Percentiles rank a stretch among this genome's conserved stretches.
These are phyloP conservation scores for Uncinocarpus reesii DNA, from an alignment of 2,329 filamentous ascomycete genomes.

Conservation along the genomic window DNA sequence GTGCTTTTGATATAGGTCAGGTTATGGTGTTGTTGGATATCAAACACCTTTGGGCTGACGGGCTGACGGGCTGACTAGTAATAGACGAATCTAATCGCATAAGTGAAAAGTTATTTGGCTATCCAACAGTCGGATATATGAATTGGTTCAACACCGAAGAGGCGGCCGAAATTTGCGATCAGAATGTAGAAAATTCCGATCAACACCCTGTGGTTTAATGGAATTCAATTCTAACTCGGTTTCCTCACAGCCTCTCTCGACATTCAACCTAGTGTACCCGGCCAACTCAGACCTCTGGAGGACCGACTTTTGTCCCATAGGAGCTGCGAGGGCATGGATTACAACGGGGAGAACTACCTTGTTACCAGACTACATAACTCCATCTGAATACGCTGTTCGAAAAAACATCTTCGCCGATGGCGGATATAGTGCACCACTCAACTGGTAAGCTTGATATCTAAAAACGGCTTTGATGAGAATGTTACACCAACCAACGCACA, in stretches of 20 bases:
- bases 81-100: not conserved
- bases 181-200: not conserved
- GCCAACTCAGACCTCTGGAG: not conserved
- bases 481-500: not conserved
- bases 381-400: not conserved
- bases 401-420: not conserved
- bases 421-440: not conserved
- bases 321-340: not conserved
- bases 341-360: not conserved
- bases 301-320: not conserved
- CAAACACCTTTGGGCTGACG: too few species aligned
- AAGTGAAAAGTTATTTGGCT: not conserved
- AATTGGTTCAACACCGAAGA: not conserved
- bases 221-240: too few species aligned
- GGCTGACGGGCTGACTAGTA: too few species aligned
- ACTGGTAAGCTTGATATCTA: not conserved
- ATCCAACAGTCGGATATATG: not conserved
- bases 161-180: not conserved
- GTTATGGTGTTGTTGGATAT: too few species aligned
- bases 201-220: too few species aligned
- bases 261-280: too few species aligned
- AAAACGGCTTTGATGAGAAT: too few species aligned
- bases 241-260: too few species aligned
- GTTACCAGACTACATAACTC: not conserved
- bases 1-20: not conserved